Percentiles rank a stretch among this genome's conserved stretches.
Evolutionary conservation across 345 rosid genomes (phyloP).

Genomic region (Euclidium syriacum): DNA sequence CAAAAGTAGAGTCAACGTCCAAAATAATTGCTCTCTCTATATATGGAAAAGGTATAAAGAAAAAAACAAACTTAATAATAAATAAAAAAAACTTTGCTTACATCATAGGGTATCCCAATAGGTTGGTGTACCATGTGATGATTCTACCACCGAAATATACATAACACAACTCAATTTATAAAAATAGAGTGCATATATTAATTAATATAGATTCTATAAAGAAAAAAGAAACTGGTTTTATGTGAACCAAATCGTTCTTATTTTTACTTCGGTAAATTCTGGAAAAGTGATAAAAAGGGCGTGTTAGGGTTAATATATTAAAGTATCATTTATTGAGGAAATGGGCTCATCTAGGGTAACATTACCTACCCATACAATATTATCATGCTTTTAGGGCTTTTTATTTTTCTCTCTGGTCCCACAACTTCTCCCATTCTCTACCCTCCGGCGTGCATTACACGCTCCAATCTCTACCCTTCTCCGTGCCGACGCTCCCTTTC

Average conservation of each 20-base stretch:
- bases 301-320: slow-evolving; percentile 28
- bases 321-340: slow-evolving; percentile 12
- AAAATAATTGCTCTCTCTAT: not conserved
- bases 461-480: slow-evolving; percentile 20
- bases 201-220: not conserved
- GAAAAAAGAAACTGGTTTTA: not conserved
- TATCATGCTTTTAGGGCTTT: slow-evolving; percentile 35
- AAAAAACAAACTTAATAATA: not conserved
- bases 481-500: slow-evolving; percentile 25
- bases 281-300: not conserved
- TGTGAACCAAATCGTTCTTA: not conserved
- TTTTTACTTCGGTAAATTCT: slow-evolving; percentile 18
- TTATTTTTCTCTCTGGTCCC: slow-evolving; percentile 20
- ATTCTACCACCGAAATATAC: slow-evolving; percentile 25
- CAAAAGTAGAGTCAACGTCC: slow-evolving; percentile 16
- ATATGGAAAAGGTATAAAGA: slow-evolving; percentile 12
- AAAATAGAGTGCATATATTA: not conserved
- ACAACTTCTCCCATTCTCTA: not conserved
- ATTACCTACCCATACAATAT: slow-evolving; percentile 37
- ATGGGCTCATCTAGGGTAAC: slow-evolving; percentile 37
- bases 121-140: slow-evolving; percentile 30
- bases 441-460: not conserved
- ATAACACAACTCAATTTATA: not conserved
- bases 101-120: slow-evolving; percentile 28
- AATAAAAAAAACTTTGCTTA: slow-evolving; percentile 10